Evolutionary conservation across 345 rosid species (phyloP).

Genomic region (Draba incana): DNA sequence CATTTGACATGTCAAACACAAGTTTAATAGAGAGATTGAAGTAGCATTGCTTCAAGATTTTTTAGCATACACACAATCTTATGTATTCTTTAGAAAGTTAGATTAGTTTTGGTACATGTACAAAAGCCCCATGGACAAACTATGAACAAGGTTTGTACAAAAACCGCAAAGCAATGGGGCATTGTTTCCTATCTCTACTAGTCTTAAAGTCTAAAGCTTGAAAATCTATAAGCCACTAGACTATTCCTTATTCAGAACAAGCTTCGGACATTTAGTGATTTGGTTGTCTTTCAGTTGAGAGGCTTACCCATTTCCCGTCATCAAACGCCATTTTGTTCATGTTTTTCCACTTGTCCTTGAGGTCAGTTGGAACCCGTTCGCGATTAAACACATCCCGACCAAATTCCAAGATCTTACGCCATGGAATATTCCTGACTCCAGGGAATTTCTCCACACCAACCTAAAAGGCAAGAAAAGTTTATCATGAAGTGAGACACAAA

Average conservation of each 20-base stretch:
- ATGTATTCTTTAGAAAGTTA: neutral
- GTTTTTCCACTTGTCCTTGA: conserved; percentile 81
- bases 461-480: conserved; percentile 41
- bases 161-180: neutral
- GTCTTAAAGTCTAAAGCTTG: neutral
- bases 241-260: conserved; percentile 11
- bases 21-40: conserved; percentile 1
- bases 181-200: neutral
- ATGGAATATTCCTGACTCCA: conserved; percentile 60
- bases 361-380: conserved; percentile 65
- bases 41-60: neutral
- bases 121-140: conserved; percentile 9
- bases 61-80: neutral
- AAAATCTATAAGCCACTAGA: neutral
- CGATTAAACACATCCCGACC: conserved; percentile 58
- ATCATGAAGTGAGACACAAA: neutral
- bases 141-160: conserved; percentile 20
- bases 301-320: conserved; percentile 6
- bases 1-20: neutral
- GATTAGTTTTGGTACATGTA: neutral
- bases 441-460: conserved; percentile 61
- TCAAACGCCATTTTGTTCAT: conserved; percentile 19
- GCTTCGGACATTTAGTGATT: conserved; percentile 2
- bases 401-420: conserved; percentile 74
- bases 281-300: conserved; percentile 22